Evolutionary conservation across 2,329 filamentous ascomycete species (phyloP).

Genomic region (Paecilomyces variotii): DNA sequence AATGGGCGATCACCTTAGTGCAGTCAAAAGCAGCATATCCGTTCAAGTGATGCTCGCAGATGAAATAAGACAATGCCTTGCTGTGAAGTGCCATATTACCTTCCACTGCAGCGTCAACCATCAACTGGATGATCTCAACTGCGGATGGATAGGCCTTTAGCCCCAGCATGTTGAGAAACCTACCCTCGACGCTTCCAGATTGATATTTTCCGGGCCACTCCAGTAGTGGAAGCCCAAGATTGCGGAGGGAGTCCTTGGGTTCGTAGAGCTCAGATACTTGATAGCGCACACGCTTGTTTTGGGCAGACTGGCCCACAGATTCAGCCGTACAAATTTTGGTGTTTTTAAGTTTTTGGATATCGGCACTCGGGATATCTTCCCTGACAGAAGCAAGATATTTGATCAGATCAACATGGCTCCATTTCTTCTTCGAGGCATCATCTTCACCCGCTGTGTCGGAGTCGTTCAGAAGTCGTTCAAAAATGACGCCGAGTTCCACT

Average conservation of each 20-base stretch:
- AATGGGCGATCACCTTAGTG: constrained; percentile 46
- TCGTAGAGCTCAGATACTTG: constrained; percentile 74
- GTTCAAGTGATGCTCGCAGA: constrained; percentile 70
- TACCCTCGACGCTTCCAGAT: constrained; percentile 60
- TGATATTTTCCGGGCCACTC: constrained; percentile 74
- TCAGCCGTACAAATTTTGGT: constrained; percentile 80
- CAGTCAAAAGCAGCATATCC: constrained; percentile 62
- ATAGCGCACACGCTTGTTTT: constrained; percentile 51
- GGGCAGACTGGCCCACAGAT: constrained; percentile 45
- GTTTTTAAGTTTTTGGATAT: constrained; percentile 68
- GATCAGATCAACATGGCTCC: constrained; percentile 91
- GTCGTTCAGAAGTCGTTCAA: constrained; percentile 68
- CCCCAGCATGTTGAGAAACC: constrained; percentile 66
- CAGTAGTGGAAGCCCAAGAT: constrained; percentile 64
- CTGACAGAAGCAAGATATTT: constrained; percentile 87
- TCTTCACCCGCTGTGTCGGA: constrained; percentile 39
- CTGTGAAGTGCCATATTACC: constrained; percentile 51
- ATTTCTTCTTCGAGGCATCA: constrained; percentile 48
- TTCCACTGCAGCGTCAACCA: constrained; percentile 53
- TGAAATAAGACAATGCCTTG: constrained; percentile 71
- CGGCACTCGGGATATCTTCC: constrained; percentile 75
- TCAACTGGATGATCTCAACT: constrained; percentile 67
- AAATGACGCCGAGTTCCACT: constrained; percentile 87
- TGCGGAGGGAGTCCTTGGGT: constrained; percentile 61
- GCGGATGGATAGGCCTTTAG: constrained; percentile 64